Conservation (phyloP, 2,329 filamentous ascomycete genomes). For the Didymella lethalis region DNA sequence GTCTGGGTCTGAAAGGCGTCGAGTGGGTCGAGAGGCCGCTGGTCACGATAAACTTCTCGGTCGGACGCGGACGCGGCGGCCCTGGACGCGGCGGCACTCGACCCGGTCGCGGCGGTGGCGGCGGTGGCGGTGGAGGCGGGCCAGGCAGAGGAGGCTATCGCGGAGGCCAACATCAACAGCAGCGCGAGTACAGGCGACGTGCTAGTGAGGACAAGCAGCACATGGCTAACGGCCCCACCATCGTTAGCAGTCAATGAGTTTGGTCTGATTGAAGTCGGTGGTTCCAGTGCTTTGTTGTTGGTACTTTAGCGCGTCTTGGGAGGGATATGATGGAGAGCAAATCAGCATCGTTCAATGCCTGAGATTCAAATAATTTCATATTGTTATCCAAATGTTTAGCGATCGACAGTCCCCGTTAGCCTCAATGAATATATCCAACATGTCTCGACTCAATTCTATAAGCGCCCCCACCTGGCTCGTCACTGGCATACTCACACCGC, state of each 20-base stretch:
- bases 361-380: neutral
- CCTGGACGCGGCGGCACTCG: conserved; percentile 18
- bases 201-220: conserved; percentile 17
- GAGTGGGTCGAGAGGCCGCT: conserved; percentile 72
- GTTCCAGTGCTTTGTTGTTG: conserved; percentile 16
- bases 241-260: conserved; percentile 19
- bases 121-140: conserved; percentile 10
- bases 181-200: conserved; percentile 14
- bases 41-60: conserved; percentile 46
- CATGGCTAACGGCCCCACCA: conserved; percentile 14
- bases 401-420: neutral
- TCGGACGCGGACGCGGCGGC: conserved; percentile 41
- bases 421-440: neutral
- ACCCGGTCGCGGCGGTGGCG: conserved; percentile 4
- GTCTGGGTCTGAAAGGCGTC: conserved; percentile 63
- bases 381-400: neutral
- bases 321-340: conserved; percentile 1
- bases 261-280: conserved; percentile 1
- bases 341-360: neutral
- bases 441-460: neutral
- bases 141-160: conserved; percentile 11
- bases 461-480: too few relatives aligned
- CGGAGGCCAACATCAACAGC: conserved; percentile 16
- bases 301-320: conserved; percentile 6
- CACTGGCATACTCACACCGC: conserved; percentile 1